Evolutionary conservation across 2,329 filamentous ascomycete genomes (phyloP).

Genomic region (Periconia sp.): DNA sequence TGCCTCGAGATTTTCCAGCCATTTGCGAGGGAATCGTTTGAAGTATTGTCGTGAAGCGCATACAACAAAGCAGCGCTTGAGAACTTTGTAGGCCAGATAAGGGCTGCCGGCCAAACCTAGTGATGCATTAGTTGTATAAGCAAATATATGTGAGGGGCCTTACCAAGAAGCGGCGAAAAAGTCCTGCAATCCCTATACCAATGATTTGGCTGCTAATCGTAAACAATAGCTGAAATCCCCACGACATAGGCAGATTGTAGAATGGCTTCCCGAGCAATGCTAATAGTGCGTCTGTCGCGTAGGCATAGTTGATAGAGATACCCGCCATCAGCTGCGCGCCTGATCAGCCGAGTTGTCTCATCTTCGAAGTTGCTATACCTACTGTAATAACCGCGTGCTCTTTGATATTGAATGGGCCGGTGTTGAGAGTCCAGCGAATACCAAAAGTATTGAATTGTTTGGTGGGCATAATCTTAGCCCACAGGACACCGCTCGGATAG

Average conservation of each 20-base stretch:
- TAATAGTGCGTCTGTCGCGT: constrained; percentile 73
- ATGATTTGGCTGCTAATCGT: constrained; percentile 63
- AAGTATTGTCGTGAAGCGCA: constrained; percentile 68
- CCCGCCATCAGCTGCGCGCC: constrained; percentile 50
- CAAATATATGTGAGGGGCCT: neutral
- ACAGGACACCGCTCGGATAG: constrained; percentile 64
- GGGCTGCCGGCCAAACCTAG: constrained; percentile 62
- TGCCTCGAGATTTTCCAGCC: constrained; percentile 70
- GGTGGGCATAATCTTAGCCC: constrained; percentile 59
- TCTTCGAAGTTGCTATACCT: neutral
- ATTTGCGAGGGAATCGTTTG: constrained; percentile 57
- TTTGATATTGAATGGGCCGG: constrained; percentile 70
- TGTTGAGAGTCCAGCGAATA: constrained; percentile 60
- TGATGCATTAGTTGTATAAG: neutral
- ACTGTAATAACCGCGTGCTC: constrained; percentile 65
- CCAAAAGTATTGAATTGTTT: constrained; percentile 57
- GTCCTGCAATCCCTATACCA: constrained; percentile 21
- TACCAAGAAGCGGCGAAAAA: constrained; percentile 28
- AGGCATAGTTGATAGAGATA: constrained; percentile 66
- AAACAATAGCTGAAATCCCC: constrained; percentile 66
- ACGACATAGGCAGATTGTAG: constrained; percentile 70
- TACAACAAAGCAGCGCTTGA: constrained; percentile 69
- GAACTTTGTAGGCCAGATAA: constrained; percentile 74
- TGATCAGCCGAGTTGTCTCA: neutral
- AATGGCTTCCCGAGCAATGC: constrained; percentile 58